Evolutionary conservation across 345 rosid species (phyloP).

Genomic region (Murraya koenigii): DNA sequence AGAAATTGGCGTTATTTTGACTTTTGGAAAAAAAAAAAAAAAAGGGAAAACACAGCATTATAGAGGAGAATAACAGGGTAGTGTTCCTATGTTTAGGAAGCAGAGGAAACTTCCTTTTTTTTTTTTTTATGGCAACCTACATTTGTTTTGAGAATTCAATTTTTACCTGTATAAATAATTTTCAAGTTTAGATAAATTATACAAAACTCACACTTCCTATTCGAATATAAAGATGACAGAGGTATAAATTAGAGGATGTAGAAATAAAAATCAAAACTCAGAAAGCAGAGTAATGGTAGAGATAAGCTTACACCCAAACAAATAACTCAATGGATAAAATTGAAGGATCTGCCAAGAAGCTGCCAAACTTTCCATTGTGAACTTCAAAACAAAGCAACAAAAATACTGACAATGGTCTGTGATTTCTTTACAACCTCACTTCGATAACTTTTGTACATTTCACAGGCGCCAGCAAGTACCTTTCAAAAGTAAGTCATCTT

Average conservation of each 20-base stretch:
- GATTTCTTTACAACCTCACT: background rate
- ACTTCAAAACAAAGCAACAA: background rate
- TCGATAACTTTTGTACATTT: conserved; percentile 9
- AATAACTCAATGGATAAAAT: background rate
- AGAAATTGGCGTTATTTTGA: background rate
- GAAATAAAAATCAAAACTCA: background rate
- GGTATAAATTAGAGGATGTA: background rate
- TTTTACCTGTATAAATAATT: too few relatives aligned
- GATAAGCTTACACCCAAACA: background rate
- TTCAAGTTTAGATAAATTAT: too few relatives aligned
- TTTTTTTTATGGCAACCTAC: too few relatives aligned
- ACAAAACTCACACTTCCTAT: background rate
- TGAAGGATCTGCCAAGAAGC: background rate
- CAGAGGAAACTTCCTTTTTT: background rate
- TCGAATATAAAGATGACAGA: background rate
- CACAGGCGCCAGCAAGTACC: background rate
- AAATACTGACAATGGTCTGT: background rate
- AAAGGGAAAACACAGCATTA: too few relatives aligned
- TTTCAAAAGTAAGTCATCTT: conserved; percentile 11
- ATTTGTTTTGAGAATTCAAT: background rate
- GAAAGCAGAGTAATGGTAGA: background rate
- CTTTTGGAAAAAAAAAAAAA: background rate
- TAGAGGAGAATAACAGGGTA: too few relatives aligned
- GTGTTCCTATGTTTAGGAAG: background rate
- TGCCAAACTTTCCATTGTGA: background rate